phyloP scores from a whole-genome alignment of 441 rosid genomes.

The Pelargonium myrrhifolium region DNA sequence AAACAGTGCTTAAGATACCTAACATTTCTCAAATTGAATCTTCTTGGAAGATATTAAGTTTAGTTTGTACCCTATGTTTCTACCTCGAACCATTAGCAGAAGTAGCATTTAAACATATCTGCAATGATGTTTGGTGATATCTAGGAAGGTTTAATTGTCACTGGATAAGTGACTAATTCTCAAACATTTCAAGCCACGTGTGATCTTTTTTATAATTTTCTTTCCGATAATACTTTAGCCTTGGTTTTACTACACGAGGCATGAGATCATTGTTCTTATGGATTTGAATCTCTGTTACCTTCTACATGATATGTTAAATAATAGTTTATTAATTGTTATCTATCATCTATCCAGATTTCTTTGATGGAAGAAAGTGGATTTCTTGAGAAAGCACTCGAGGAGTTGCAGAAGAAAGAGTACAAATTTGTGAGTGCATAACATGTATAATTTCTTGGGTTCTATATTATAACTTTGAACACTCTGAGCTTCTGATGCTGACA shows the following conservation, averaged over 20 bases:
- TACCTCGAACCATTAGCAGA: no score
- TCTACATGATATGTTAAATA: not conserved
- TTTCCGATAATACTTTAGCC: not conserved
- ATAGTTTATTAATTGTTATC: not conserved
- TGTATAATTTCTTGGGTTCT: not conserved
- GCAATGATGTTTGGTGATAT: no score
- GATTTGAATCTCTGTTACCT: not conserved
- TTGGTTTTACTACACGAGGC: not conserved
- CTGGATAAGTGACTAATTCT: no score
- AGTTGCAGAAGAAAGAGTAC: conserved; percentile 57
- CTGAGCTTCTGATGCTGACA: conserved; percentile 19
- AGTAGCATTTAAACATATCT: no score
- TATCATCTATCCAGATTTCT: conserved; percentile 46
- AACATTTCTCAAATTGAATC: not conserved
- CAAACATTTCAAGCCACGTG: no score
- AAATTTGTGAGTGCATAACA: conserved; percentile 59
- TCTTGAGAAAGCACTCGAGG: conserved; percentile 67
- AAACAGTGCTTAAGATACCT: not conserved
- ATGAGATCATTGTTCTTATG: not conserved
- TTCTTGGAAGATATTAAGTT: not conserved
- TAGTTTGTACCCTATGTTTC: not conserved
- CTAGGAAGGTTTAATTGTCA: no score
- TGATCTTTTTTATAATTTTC: no score
- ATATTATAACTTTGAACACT: not conserved
- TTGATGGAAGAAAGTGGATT: conserved; percentile 77